Percentiles rank a stretch among this genome's conserved stretches.
Evolutionary conservation across 148 eudicot genomes (phyloP).

Genomic region (Persicaria maculosa): DNA sequence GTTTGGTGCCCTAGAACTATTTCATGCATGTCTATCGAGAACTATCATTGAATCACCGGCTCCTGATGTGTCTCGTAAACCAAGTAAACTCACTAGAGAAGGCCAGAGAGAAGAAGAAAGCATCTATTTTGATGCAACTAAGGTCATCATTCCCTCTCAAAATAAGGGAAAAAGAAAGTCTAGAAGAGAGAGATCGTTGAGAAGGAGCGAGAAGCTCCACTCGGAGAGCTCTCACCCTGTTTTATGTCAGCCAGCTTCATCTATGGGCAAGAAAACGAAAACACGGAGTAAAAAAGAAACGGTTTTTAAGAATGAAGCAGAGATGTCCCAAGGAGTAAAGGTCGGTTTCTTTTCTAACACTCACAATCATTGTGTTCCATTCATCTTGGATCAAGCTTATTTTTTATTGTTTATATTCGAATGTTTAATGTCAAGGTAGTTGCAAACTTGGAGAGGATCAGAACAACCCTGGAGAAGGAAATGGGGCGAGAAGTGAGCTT

Average conservation of each 20-base stretch:
- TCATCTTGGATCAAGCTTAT: not conserved
- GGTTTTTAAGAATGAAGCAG: slow-evolving; percentile 65
- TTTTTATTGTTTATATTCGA: not conserved
- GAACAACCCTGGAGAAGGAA: slow-evolving; percentile 49
- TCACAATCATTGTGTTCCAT: not conserved
- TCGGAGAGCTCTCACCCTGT: not conserved
- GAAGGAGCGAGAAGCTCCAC: not conserved
- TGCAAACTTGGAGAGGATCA: slow-evolving; percentile 65
- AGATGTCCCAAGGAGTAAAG: slow-evolving; percentile 71
- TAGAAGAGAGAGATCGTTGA: slow-evolving; percentile 32
- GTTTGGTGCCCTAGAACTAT: slow-evolving; percentile 65
- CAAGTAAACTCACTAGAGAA: slow-evolving; percentile 26
- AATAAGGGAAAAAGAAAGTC: slow-evolving; percentile 62
- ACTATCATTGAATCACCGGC: slow-evolving; percentile 26
- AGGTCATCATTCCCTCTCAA: slow-evolving; percentile 40
- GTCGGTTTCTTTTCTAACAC: slow-evolving; percentile 29
- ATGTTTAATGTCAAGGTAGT: slow-evolving; percentile 43
- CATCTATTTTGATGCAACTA: slow-evolving; percentile 17
- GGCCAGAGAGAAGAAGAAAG: slow-evolving; percentile 7
- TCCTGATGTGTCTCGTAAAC: slow-evolving; percentile 18
- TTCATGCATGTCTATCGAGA: slow-evolving; percentile 55
- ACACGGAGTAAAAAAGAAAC: slow-evolving; percentile 30
- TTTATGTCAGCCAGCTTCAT: slow-evolving; percentile 19
- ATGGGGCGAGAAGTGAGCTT: slow-evolving; percentile 46
- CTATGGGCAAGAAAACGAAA: slow-evolving; percentile 26